These are phyloP conservation scores for Phoenix roebelenii DNA, from an alignment of 176 grass and related monocot genomes.

Conservation along the genomic window DNA sequence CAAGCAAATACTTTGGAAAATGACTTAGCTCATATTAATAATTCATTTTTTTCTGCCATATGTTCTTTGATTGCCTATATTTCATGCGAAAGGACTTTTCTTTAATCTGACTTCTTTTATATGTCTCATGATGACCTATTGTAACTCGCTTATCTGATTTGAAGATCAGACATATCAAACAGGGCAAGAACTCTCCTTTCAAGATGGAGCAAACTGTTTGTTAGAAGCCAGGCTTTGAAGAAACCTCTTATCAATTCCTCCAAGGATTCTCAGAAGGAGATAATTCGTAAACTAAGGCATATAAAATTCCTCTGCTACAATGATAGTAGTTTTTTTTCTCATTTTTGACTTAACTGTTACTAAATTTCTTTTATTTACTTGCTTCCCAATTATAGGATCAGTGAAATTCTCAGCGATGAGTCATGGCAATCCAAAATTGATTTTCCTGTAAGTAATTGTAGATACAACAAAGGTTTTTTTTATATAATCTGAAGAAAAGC, in stretches of 20 bases:
- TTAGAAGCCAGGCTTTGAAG: slow-evolving; percentile 61
- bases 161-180: slow-evolving; percentile 97
- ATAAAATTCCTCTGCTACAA: neutral
- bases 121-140: slow-evolving; percentile 34
- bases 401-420: slow-evolving; percentile 55
- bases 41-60: too few relatives aligned
- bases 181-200: slow-evolving; percentile 71
- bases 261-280: slow-evolving; percentile 36
- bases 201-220: slow-evolving; percentile 84
- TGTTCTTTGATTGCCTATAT: too few relatives aligned
- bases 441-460: slow-evolving; percentile 57
- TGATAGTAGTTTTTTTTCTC: slow-evolving; percentile 7
- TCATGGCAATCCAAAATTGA: slow-evolving; percentile 58
- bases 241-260: slow-evolving; percentile 31
- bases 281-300: slow-evolving; percentile 63
- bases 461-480: neutral
- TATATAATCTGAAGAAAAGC: neutral
- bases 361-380: slow-evolving; percentile 5
- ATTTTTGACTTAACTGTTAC: slow-evolving; percentile 4
- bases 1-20: too few relatives aligned
- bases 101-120: neutral
- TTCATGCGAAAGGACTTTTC: too few relatives aligned
- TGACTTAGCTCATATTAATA: too few relatives aligned
- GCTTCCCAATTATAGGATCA: slow-evolving; percentile 54
- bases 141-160: slow-evolving; percentile 44